Conservation (phyloP, 352 stramenopile genomes). For the Thalassiosira livingstoniorum region DNA sequence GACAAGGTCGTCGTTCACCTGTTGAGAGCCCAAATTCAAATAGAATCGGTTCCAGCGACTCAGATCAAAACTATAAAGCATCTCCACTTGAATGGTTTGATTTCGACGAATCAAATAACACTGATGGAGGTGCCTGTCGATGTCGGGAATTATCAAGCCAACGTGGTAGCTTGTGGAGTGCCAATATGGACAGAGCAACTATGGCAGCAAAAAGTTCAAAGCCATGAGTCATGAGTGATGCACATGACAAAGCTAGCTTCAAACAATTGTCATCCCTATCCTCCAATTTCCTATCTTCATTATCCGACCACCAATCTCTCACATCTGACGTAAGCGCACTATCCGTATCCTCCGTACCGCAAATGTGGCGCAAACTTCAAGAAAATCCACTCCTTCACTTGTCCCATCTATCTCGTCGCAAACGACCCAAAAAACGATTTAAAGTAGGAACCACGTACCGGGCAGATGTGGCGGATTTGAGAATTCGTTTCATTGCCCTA, state of each 20-base stretch:
- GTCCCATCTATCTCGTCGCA: conserved; percentile 18
- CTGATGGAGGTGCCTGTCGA: neutral
- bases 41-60: too few species aligned
- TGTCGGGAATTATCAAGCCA: conserved; percentile 15
- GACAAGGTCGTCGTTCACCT: too few species aligned
- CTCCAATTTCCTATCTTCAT: neutral
- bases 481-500: conserved; percentile 51
- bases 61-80: too few species aligned
- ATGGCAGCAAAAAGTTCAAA: too few species aligned
- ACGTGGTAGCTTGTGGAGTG: too few species aligned
- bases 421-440: conserved; percentile 26
- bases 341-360: conserved; percentile 3
- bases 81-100: conserved; percentile 15
- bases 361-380: too few species aligned
- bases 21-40: too few species aligned
- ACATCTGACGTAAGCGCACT: conserved; percentile 1
- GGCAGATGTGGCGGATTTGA: conserved; percentile 48
- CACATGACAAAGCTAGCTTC: too few species aligned
- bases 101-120: neutral
- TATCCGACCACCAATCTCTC: neutral
- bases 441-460: conserved; percentile 29
- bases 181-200: too few species aligned
- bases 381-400: too few species aligned
- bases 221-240: too few species aligned
- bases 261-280: conserved; percentile 10